phyloP scores from a whole-genome alignment of 371 early-diverging fungal species.

The Saksenaea oblongispora region DNA sequence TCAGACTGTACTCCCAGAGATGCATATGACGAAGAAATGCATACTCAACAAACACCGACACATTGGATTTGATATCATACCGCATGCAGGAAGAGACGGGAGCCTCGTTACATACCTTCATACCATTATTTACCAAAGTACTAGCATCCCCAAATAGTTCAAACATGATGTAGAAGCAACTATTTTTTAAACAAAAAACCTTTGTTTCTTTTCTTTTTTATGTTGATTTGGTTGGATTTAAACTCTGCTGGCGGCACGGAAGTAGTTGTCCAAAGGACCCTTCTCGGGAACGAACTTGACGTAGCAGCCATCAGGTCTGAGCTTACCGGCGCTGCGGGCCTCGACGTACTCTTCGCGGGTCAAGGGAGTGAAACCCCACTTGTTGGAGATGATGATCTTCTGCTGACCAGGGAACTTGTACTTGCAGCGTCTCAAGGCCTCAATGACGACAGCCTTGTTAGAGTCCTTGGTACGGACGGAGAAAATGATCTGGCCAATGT shows the following conservation, averaged over 20 bases:
- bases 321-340: constrained; percentile 75
- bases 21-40: not conserved
- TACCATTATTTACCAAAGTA: not conserved
- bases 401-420: constrained; percentile 99
- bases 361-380: constrained; percentile 99
- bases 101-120: not conserved
- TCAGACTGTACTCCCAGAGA: not conserved
- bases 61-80: not conserved
- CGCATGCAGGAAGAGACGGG: not conserved
- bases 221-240: constrained; percentile 19
- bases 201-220: not conserved
- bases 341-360: constrained; percentile 91
- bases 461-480: constrained; percentile 98
- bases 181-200: constrained; percentile 4
- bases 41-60: not conserved
- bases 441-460: constrained; percentile 95
- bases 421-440: constrained; percentile 96
- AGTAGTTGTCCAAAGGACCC: constrained; percentile 82
- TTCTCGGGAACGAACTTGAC: constrained; percentile 95
- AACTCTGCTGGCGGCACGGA: constrained; percentile 30
- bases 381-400: constrained; percentile 98
- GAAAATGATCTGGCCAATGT: constrained; percentile 98
- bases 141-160: not conserved
- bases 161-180: constrained; percentile 4
- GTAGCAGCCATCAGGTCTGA: constrained; percentile 96